These are phyloP conservation scores for Scytalidium sp. DNA, from an alignment of 2,329 filamentous ascomycete species.

Conservation along the genomic window DNA sequence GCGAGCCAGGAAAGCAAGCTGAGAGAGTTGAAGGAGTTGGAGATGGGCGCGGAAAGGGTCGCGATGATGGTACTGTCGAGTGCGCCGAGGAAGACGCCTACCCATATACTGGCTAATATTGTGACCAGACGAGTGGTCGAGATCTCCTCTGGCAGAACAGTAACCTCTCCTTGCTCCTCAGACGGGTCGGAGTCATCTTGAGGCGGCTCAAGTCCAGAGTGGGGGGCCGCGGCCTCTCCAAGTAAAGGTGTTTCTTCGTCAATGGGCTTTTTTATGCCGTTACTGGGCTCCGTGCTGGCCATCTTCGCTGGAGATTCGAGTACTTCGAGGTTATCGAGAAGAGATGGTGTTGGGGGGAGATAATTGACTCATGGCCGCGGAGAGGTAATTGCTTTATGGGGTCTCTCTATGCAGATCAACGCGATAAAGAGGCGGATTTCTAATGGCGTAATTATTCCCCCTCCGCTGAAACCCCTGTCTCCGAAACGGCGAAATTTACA, in stretches of 20 bases:
- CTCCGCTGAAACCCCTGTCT: too few relatives aligned
- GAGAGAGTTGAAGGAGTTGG: conserved; percentile 77
- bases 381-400: background rate
- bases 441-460: too few relatives aligned
- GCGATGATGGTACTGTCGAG: conserved; percentile 81
- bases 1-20: conserved; percentile 85
- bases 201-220: background rate
- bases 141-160: conserved; percentile 46
- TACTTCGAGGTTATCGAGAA: background rate
- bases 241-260: conserved; percentile 28
- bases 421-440: too few relatives aligned
- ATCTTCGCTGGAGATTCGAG: background rate
- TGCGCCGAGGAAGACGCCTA: conserved; percentile 62
- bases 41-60: conserved; percentile 80
- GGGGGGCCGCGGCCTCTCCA: background rate
- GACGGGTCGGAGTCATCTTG: background rate
- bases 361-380: background rate
- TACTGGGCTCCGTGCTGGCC: background rate
- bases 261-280: background rate
- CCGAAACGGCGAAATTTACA: too few relatives aligned
- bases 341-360: background rate
- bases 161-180: conserved; percentile 37
- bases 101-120: conserved; percentile 53
- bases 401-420: too few relatives aligned
- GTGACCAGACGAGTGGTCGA: conserved; percentile 46